phyloP scores from a whole-genome alignment of 2,329 filamentous ascomycete species.

The Epichloe sibirici region DNA sequence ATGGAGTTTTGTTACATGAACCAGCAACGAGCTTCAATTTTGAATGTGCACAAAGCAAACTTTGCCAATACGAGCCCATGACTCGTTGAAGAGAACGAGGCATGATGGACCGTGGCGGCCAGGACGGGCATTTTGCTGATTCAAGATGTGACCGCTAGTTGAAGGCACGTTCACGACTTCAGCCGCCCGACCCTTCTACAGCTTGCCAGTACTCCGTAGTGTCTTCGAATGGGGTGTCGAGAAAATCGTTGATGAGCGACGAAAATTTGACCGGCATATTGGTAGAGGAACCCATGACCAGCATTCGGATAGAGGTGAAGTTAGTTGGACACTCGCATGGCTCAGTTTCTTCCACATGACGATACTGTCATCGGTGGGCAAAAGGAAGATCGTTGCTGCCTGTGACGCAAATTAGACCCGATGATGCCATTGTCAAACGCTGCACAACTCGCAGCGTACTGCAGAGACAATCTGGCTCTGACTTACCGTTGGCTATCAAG shows the following conservation, averaged over 20 bases:
- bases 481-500: constrained; percentile 26
- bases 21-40: too few relatives aligned
- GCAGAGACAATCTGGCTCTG: not conserved
- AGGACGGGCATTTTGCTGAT: not conserved
- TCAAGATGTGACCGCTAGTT: not conserved
- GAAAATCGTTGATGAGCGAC: constrained; percentile 20
- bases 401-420: constrained; percentile 7
- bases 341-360: constrained; percentile 24
- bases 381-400: constrained; percentile 22
- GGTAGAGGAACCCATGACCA: constrained; percentile 24
- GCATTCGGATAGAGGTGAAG: constrained; percentile 24
- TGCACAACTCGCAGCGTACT: not conserved
- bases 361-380: constrained; percentile 26
- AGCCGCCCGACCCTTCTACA: not conserved
- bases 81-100: not conserved
- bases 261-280: constrained; percentile 21
- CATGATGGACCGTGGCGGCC: not conserved
- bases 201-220: not conserved
- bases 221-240: constrained; percentile 8
- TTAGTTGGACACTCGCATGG: constrained; percentile 18
- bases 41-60: too few relatives aligned
- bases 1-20: not conserved
- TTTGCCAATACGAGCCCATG: not conserved
- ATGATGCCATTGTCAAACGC: not conserved
- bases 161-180: not conserved